Percentiles rank a stretch among this genome's conserved stretches.
These are phyloP conservation scores for Neurospora sp. DNA, from an alignment of 495 filamentous ascomycete species.

Conservation along the genomic window DNA sequence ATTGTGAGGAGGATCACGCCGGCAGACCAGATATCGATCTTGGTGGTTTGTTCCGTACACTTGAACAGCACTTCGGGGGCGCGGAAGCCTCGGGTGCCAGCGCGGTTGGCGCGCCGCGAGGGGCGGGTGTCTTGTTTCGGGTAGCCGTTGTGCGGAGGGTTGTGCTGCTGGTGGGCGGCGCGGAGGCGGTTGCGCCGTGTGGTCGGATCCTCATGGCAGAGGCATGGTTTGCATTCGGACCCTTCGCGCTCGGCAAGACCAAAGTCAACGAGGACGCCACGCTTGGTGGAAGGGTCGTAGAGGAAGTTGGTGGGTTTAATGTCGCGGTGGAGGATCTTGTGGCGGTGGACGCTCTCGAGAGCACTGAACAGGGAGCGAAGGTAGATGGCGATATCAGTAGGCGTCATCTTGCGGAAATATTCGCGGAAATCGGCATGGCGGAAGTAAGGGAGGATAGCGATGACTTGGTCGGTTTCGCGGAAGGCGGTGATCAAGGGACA, in stretches of 20 bases:
- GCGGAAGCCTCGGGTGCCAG: conserved; percentile 91
- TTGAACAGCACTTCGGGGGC: conserved; percentile 96
- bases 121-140: conserved; percentile 80
- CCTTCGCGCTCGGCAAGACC: conserved; percentile 82
- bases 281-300: conserved; percentile 70
- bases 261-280: conserved; percentile 93
- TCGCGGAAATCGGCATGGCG: conserved; percentile 91
- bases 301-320: conserved; percentile 99
- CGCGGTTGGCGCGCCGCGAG: conserved; percentile 82
- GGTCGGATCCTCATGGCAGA: conserved; percentile 47
- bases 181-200: conserved; percentile 29
- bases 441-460: conserved; percentile 91
- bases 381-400: conserved; percentile 77
- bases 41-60: conserved; percentile 91
- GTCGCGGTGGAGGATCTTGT: conserved; percentile 84
- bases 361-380: conserved; percentile 83
- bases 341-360: conserved; percentile 68
- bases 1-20: conserved; percentile 91
- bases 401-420: conserved; percentile 81
- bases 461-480: conserved; percentile 84
- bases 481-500: conserved; percentile 96
- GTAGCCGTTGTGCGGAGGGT: conserved; percentile 53
- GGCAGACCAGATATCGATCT: conserved; percentile 94
- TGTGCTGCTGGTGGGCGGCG: conserved; percentile 14
- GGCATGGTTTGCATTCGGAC: conserved; percentile 59